A percentile compares a stretch with the other conserved stretches of the same genome.
Evolutionary conservation across 148 eudicot genomes (phyloP).

Genomic region (Camellia granthamiana): DNA sequence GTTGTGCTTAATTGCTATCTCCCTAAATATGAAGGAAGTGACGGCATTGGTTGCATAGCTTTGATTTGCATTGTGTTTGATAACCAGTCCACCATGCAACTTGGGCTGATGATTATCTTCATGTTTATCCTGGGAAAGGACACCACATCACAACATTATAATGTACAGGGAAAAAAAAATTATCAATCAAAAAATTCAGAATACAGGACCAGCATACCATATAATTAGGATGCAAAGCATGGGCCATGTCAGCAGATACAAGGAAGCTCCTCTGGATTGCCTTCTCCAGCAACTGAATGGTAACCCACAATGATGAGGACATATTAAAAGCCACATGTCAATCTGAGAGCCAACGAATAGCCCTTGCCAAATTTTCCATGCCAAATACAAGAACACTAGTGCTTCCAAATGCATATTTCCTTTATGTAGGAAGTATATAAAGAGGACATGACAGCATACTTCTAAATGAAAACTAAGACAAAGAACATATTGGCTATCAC

Average conservation of each 20-base stretch:
- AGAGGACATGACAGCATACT: background rate
- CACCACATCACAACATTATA: background rate
- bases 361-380: no score
- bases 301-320: background rate
- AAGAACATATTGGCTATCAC: background rate
- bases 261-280: conserved; percentile 87
- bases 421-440: background rate
- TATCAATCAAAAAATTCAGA: background rate
- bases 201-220: conserved; percentile 43
- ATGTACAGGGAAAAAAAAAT: background rate
- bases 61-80: conserved; percentile 94
- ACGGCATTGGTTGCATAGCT: conserved; percentile 97
- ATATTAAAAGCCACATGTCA: background rate
- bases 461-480: background rate
- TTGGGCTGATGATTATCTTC: conserved; percentile 98
- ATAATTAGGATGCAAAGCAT: conserved; percentile 96
- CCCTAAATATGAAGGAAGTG: conserved; percentile 88
- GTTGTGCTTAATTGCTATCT: conserved; percentile 69
- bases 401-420: background rate
- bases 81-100: conserved; percentile 90
- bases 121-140: conserved; percentile 73
- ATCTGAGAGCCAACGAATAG: background rate
- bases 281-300: conserved; percentile 64
- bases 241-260: conserved; percentile 99
- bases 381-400: no score